These are phyloP conservation scores for Sisymbrium irio DNA, from an alignment of 345 rosid species.

Conservation along the genomic window DNA sequence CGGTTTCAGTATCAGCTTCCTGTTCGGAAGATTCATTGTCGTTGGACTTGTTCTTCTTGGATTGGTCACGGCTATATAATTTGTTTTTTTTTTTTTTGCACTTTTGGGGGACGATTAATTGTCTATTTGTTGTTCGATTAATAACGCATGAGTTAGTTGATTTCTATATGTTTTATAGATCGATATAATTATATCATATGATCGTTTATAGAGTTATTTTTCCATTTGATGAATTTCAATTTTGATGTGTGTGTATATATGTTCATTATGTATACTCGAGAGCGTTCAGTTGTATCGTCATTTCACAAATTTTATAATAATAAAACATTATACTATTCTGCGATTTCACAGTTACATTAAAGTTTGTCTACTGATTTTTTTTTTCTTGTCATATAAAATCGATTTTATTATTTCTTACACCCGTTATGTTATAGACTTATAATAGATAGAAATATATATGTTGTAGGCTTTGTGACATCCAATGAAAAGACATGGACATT, in stretches of 20 bases:
- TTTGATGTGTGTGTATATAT: not conserved
- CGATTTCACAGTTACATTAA: not conserved
- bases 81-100: not conserved
- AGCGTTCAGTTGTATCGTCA: not conserved
- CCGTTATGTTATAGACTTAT: not conserved
- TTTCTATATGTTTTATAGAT: slow-evolving; percentile 3
- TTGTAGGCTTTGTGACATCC: not conserved
- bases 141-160: slow-evolving; percentile 18
- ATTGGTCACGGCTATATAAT: slow-evolving; percentile 12
- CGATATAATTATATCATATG: not conserved
- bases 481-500: slow-evolving; percentile 10
- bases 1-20: slow-evolving; percentile 28
- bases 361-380: not conserved
- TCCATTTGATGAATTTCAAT: not conserved
- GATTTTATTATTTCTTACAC: not conserved
- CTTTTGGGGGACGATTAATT: not conserved
- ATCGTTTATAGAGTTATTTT: not conserved
- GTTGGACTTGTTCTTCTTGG: slow-evolving; percentile 31
- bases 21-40: slow-evolving; percentile 9
- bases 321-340: not conserved
- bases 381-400: not conserved
- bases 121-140: slow-evolving; percentile 9
- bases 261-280: not conserved
- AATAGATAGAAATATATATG: no score
- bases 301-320: not conserved